Evolutionary conservation across 129 eudicot genomes (phyloP), one percentile per base, ranked within the genome.

Genomic region (Flaveria ramosissima): DNA sequence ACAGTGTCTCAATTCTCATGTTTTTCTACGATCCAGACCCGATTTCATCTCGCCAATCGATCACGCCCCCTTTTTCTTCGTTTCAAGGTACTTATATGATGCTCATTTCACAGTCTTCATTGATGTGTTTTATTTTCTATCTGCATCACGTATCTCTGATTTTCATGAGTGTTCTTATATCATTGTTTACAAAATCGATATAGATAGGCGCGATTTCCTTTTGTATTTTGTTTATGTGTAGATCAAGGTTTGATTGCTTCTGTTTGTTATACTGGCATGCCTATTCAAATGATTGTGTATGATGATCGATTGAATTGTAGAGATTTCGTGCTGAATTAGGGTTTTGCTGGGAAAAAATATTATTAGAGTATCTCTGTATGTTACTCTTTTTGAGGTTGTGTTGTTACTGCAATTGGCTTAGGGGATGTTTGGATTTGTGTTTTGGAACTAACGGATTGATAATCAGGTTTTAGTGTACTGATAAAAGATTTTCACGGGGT

Each of bases 81-180:
- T 77, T 77, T 55, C 64, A 68, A 77, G 81, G 81, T 77, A 56
- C 43, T 20, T 75, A 30, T 48, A 45, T 75, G 57, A 11, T 56
- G 12, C 39, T 32, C 39, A 32, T 32, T 32, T 32, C 39, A 32
- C 39, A 4, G 39, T 32, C 39, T 32, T 4, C 39, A 6, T 32
- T 7, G 4, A 32, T 32, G 39, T 32, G 7, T 32, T 32, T 32
- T 4, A 4, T 19, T 32, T 10, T 7, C 16, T 30, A 26, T 19
- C 6, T 23, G 21, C 30, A 74, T 45, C 2, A 21, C 23, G 65
- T 8, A 21, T 26, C 17, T 62, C 30, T 62, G 8, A 62, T 62
- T 62, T 62, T 60, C 6, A 60, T 23, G n/a, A 59, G 9, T 23
- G 14, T 12, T 59, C 8, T 53, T 53, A 20, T n/a, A 53, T 53